These are phyloP conservation scores for Cyclotella kingstonii DNA, from an alignment of 108 stramenopile species.

Conservation along the genomic window DNA sequence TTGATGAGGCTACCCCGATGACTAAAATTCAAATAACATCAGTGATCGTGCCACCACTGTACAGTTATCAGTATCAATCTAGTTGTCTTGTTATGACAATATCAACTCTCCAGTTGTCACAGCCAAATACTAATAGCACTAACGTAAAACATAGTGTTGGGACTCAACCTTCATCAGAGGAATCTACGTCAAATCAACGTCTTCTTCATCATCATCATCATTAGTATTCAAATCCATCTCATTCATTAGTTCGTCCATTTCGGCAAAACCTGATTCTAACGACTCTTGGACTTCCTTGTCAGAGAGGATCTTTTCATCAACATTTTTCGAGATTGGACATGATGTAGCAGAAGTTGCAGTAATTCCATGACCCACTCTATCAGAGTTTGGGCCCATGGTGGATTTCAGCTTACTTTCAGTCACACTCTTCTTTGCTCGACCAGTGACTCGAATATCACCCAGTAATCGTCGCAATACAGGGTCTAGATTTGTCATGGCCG, in stretches of 20 bases:
- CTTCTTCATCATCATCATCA: conserved; percentile 49
- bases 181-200: conserved; percentile 46
- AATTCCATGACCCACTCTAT: background rate
- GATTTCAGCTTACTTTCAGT: conserved; percentile 21
- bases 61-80: too few species aligned
- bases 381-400: background rate
- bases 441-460: conserved; percentile 59
- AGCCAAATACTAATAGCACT: background rate
- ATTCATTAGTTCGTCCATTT: conserved; percentile 54
- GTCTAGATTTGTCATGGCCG: conserved; percentile 69
- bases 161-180: background rate
- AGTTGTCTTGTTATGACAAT: too few species aligned
- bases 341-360: background rate
- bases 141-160: background rate
- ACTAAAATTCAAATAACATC: too few species aligned
- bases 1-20: too few species aligned
- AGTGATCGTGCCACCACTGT: too few species aligned
- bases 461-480: conserved; percentile 56
- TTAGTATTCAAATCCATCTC: conserved; percentile 41
- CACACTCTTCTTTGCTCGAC: conserved; percentile 53
- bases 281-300: conserved; percentile 27
- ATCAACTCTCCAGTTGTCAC: too few species aligned
- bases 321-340: background rate
- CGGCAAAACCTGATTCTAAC: conserved; percentile 34
- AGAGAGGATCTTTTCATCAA: background rate